phyloP scores from a whole-genome alignment of 805 yeast species.

The Tetrapisispora nanseiensis region DNA sequence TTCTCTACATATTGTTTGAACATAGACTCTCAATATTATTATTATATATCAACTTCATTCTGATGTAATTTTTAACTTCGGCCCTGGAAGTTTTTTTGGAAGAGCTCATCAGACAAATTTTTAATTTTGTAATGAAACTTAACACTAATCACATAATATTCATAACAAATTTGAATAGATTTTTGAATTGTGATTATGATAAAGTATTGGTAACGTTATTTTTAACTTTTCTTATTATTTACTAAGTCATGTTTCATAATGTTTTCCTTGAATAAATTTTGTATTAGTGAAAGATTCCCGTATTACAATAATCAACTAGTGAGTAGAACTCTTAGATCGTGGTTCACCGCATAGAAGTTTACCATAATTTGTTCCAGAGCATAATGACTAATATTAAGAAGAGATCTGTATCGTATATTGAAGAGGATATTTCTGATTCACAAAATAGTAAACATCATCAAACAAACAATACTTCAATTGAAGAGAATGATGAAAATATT shows the following conservation, averaged over 20 bases:
- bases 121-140: background rate
- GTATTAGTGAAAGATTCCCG: no score
- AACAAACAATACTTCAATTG: background rate
- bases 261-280: no score
- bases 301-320: no score
- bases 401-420: conserved; percentile 11
- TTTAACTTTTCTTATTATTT: no score
- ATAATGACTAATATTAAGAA: conserved; percentile 5
- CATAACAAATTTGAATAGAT: background rate
- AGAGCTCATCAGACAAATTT: background rate
- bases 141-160: background rate
- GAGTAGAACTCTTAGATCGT: no score
- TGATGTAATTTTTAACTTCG: conserved; percentile 1
- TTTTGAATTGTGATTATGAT: background rate
- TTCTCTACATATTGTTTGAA: no score
- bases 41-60: no score
- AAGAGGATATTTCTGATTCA: background rate
- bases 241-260: no score
- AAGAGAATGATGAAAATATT: background rate
- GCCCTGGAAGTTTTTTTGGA: no score
- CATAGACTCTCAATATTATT: no score
- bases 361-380: no score
- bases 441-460: background rate
- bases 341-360: no score
- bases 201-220: background rate